These are phyloP conservation scores for Theileria equi DNA, from an alignment of 169 alveolate species.

Conservation along the genomic window DNA sequence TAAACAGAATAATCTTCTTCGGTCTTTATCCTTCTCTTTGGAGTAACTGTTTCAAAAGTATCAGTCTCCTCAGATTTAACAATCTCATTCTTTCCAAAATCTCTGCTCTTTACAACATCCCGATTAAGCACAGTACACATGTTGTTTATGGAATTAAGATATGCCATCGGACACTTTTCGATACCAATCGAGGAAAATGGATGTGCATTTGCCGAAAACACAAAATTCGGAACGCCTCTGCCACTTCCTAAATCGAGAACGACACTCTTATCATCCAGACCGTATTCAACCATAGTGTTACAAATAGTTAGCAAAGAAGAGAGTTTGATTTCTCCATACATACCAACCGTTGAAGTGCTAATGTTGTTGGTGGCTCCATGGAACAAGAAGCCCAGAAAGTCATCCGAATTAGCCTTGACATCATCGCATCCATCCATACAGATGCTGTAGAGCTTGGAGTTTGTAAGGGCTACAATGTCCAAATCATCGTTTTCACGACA, in stretches of 20 bases:
- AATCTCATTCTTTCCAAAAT: not conserved
- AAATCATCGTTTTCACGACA: not conserved
- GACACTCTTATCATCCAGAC: conserved; percentile 75
- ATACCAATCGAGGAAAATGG: conserved; percentile 70
- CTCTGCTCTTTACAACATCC: not conserved
- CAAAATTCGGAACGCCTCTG: conserved; percentile 79
- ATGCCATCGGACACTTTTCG: conserved; percentile 59
- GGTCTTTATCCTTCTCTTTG: not conserved
- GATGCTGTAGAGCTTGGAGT: not conserved
- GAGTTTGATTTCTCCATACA: conserved; percentile 82
- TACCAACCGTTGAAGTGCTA: conserved; percentile 81
- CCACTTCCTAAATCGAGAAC: conserved; percentile 82
- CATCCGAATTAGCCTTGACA: conserved; percentile 1
- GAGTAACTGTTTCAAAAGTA: not conserved
- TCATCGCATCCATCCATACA: not conserved
- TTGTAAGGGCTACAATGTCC: not conserved
- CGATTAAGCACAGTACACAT: not conserved
- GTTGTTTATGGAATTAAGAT: conserved; percentile 30
- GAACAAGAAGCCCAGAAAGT: conserved; percentile 27
- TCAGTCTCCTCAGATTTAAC: not conserved
- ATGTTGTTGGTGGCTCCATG: conserved; percentile 28
- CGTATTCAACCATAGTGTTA: conserved; percentile 69
- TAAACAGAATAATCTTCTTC: not conserved
- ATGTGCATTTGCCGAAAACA: conserved; percentile 54
- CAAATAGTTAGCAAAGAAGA: conserved; percentile 67